A percentile compares a stretch with the other conserved stretches of the same genome.
Evolutionary conservation across 1,139 yeast genomes (phyloP).

Genomic region (Debaryomyces psychrophilus): DNA sequence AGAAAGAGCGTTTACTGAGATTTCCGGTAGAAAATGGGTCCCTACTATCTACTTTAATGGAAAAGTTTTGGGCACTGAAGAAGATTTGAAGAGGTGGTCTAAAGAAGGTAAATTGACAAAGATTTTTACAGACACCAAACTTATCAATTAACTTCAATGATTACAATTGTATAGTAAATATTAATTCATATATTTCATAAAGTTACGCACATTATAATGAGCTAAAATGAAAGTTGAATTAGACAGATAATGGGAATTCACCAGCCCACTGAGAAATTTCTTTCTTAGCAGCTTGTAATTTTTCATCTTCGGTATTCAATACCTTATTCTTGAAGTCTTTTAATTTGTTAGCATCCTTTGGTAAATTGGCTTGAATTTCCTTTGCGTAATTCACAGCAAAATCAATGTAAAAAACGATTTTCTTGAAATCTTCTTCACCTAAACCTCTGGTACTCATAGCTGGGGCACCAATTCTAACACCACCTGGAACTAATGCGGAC

Average conservation of each 20-base stretch:
- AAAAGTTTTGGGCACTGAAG: conserved; percentile 61
- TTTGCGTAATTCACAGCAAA: conserved; percentile 79
- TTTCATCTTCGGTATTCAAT: conserved; percentile 67
- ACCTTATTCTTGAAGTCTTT: conserved; percentile 90
- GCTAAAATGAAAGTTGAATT: conserved; percentile 16
- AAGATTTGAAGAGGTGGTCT: conserved; percentile 50
- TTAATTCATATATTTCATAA: conserved; percentile 1
- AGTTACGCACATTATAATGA: conserved; percentile 1
- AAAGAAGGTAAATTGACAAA: conserved; percentile 43
- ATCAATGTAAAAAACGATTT: conserved; percentile 83
- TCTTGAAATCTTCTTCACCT: conserved; percentile 81
- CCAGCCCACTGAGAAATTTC: conserved; percentile 94
- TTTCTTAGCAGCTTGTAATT: conserved; percentile 62
- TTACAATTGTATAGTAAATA: not conserved
- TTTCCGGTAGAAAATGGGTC: conserved; percentile 70
- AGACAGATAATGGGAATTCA: conserved; percentile 87
- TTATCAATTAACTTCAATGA: conserved; percentile 19
- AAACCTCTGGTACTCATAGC: conserved; percentile 99
- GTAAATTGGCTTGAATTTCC: conserved; percentile 72
- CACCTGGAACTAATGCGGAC: conserved; percentile 97
- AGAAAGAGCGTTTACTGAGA: conserved; percentile 61
- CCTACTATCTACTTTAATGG: conserved; percentile 72
- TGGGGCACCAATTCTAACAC: conserved; percentile 97
- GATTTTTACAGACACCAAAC: conserved; percentile 46
- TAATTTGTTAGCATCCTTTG: conserved; percentile 87